Conservation (phyloP, 139 green algal species). For the Asterochloris erici region DNA sequence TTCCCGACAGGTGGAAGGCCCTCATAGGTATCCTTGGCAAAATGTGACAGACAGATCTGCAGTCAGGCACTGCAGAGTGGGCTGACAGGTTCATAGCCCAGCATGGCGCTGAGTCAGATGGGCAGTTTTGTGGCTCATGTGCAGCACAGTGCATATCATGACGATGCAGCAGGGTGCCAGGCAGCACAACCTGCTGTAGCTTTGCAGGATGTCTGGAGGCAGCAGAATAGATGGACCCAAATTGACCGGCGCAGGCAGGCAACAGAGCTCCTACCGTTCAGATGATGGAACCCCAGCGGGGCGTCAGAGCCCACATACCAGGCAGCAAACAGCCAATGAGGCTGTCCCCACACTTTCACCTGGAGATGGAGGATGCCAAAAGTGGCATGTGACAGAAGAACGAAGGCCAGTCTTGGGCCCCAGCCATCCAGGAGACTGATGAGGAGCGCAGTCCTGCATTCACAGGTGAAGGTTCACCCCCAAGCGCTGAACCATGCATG, state of each 20-base stretch:
- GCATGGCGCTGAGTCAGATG: background rate
- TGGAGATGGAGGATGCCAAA: conserved; percentile 31
- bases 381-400: conserved; percentile 23
- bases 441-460: conserved; percentile 17
- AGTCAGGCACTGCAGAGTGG: background rate
- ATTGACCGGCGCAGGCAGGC: too few species aligned
- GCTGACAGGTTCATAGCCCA: background rate
- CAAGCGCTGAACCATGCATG: background rate
- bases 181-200: too few species aligned
- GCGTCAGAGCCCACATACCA: background rate
- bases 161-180: too few species aligned
- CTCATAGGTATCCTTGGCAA: conserved; percentile 36
- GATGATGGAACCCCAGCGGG: background rate
- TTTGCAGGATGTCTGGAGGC: too few species aligned
- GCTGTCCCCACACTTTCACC: conserved; percentile 16
- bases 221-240: too few species aligned
- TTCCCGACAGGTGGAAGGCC: conserved; percentile 25
- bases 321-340: background rate
- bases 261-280: too few species aligned
- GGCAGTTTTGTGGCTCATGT: background rate
- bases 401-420: conserved; percentile 1
- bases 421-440: background rate
- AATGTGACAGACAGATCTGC: conserved; percentile 57
- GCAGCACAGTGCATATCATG: background rate
- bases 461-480: background rate